phyloP scores from a whole-genome alignment of 2,329 filamentous ascomycete species.

The Tympanopsis confertula region DNA sequence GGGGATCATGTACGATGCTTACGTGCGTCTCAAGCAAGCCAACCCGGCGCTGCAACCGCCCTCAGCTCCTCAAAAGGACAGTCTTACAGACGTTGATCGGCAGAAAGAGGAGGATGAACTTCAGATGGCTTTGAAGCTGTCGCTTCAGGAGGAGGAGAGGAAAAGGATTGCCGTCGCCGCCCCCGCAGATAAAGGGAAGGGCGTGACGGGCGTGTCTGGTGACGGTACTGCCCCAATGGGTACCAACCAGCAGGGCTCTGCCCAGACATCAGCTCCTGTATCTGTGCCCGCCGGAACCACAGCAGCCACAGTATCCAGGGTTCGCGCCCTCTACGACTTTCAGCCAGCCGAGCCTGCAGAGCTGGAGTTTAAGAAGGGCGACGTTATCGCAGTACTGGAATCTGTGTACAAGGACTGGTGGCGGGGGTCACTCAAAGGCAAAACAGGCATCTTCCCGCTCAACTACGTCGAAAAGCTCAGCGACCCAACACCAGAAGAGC shows the following conservation, averaged over 20 bases:
- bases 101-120: constrained; percentile 95
- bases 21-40: constrained; percentile 67
- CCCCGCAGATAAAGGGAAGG: constrained; percentile 19
- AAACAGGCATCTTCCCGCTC: constrained; percentile 93
- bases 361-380: constrained; percentile 89
- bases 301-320: constrained; percentile 87
- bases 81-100: constrained; percentile 79
- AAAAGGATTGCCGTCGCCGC: constrained; percentile 35
- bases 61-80: constrained; percentile 84
- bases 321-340: constrained; percentile 89
- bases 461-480: constrained; percentile 98
- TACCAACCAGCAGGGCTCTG: constrained; percentile 25
- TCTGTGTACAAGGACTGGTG: constrained; percentile 99
- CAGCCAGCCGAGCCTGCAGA: constrained; percentile 87
- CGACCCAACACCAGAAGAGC: constrained; percentile 85
- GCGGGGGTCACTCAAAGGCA: constrained; percentile 86
- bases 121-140: constrained; percentile 88
- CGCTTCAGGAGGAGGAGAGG: constrained; percentile 73
- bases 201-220: constrained; percentile 12
- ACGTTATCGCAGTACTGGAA: constrained; percentile 92
- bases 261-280: constrained; percentile 33
- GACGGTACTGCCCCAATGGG: constrained; percentile 15
- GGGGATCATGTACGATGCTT: constrained; percentile 95
- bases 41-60: constrained; percentile 86
- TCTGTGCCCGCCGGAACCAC: constrained; percentile 72